Conservation (phyloP, 495 filamentous ascomycete species). For the Penicillium paxilli region DNA sequence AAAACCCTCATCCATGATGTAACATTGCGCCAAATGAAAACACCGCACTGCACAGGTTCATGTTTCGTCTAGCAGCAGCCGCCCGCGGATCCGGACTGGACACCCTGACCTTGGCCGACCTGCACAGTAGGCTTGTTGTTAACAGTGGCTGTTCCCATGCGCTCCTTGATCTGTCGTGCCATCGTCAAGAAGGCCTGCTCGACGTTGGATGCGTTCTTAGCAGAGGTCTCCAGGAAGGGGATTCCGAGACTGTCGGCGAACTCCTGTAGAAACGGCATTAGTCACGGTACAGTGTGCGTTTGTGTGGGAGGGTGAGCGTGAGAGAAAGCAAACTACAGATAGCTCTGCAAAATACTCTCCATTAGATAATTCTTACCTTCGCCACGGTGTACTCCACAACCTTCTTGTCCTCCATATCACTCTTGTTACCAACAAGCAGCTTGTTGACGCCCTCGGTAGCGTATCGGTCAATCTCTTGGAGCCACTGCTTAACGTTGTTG, state of each 20-base stretch:
- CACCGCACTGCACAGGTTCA: slow-evolving; percentile 24
- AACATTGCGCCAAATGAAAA: slow-evolving; percentile 35
- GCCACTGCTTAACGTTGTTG: slow-evolving; percentile 99
- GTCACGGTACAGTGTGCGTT: too few relatives aligned
- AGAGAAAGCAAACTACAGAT: background rate
- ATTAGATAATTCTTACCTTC: slow-evolving; percentile 80
- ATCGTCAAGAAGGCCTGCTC: slow-evolving; percentile 99
- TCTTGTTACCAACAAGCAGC: slow-evolving; percentile 98
- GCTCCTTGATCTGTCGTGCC: slow-evolving; percentile 99
- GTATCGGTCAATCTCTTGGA: slow-evolving; percentile 98
- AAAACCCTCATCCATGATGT: slow-evolving; percentile 28
- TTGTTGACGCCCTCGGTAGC: slow-evolving; percentile 99
- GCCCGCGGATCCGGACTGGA: slow-evolving; percentile 83
- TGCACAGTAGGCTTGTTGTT: slow-evolving; percentile 99
- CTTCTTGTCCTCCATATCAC: slow-evolving; percentile 99
- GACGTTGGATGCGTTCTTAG: slow-evolving; percentile 99
- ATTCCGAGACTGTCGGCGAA: slow-evolving; percentile 99
- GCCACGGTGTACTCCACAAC: slow-evolving; percentile 99
- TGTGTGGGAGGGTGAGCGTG: too few relatives aligned
- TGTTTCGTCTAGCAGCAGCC: slow-evolving; percentile 82
- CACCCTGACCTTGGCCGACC: slow-evolving; percentile 89
- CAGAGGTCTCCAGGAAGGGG: slow-evolving; percentile 98
- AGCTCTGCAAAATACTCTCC: too few relatives aligned
- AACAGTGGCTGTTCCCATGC: slow-evolving; percentile 95
- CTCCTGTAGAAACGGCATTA: too few relatives aligned